These are phyloP conservation scores for Cymbopogon citratus DNA, from an alignment of 176 grass and related monocot genomes.

Conservation along the genomic window DNA sequence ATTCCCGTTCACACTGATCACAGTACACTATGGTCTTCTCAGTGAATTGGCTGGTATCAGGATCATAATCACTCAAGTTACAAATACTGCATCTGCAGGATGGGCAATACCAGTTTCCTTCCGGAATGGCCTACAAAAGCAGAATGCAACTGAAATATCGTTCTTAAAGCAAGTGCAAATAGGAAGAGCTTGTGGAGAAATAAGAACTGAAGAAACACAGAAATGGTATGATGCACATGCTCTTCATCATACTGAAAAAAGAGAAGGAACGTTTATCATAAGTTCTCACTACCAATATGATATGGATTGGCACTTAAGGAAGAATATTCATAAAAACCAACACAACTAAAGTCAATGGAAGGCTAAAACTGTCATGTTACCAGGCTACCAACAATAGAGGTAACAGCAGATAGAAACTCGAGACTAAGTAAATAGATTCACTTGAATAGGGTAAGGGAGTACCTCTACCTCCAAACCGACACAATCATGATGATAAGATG, in stretches of 20 bases:
- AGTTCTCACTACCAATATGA: background rate
- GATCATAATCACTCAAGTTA: slow-evolving; percentile 48
- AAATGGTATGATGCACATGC: background rate
- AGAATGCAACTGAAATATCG: slow-evolving; percentile 3
- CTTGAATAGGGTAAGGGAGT: background rate
- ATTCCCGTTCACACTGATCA: slow-evolving; percentile 71
- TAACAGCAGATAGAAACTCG: background rate
- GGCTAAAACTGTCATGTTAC: slow-evolving; percentile 8
- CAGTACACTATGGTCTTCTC: slow-evolving; percentile 61
- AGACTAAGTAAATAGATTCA: background rate
- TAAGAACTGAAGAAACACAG: slow-evolving; percentile 12
- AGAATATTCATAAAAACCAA: background rate
- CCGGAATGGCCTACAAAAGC: slow-evolving; percentile 42
- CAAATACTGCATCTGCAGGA: slow-evolving; percentile 64
- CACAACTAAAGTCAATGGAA: slow-evolving; percentile 1
- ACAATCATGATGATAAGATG: slow-evolving; percentile 68
- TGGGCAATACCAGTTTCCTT: slow-evolving; percentile 78
- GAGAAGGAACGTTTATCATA: slow-evolving; percentile 7
- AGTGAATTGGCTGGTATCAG: slow-evolving; percentile 40
- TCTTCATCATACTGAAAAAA: background rate
- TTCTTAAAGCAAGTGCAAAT: slow-evolving; percentile 29
- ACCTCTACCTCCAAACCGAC: slow-evolving; percentile 73
- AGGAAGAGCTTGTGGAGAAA: slow-evolving; percentile 8
- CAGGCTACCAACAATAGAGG: slow-evolving; percentile 4
- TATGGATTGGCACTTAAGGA: background rate